Conservation (phyloP, 2,329 filamentous ascomycete genomes). For the Fusarium humuli region DNA sequence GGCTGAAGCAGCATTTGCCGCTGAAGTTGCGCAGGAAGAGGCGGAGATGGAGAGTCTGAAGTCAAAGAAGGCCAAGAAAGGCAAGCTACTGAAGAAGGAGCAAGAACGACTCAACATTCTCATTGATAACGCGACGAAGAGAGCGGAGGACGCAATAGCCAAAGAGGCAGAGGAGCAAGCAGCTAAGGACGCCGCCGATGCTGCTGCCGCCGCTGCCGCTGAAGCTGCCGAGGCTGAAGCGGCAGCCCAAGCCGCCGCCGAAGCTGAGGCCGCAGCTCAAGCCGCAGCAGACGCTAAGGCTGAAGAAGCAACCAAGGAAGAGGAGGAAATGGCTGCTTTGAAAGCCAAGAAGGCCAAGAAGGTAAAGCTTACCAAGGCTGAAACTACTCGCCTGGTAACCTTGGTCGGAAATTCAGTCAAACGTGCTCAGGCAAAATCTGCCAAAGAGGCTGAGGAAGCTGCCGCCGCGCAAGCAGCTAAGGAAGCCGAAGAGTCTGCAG, state of each 20-base stretch:
- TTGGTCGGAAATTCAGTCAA: constrained; percentile 39
- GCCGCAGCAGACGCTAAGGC: constrained; percentile 31
- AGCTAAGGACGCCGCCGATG: constrained; percentile 27
- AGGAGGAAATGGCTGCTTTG: constrained; percentile 39
- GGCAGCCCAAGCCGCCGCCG: constrained; percentile 26
- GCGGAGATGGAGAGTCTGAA: constrained; percentile 38
- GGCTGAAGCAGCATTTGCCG: constrained; percentile 28
- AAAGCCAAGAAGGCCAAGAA: constrained; percentile 52
- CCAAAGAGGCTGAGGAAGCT: constrained; percentile 36
- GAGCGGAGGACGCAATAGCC: constrained; percentile 27
- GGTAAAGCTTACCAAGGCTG: constrained; percentile 41
- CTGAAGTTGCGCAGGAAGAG: constrained; percentile 42
- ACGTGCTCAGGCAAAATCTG: constrained; percentile 40
- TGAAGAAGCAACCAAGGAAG: constrained; percentile 41
- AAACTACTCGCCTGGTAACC: constrained; percentile 38
- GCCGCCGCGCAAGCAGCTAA: constrained; percentile 30
- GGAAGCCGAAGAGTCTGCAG: constrained; percentile 45
- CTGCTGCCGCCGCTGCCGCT: constrained; percentile 15
- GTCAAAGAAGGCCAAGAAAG: constrained; percentile 51
- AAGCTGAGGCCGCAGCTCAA: constrained; percentile 24
- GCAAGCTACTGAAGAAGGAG: constrained; percentile 41
- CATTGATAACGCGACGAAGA: constrained; percentile 25
- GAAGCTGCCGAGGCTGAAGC: constrained; percentile 38
- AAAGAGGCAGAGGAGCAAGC: constrained; percentile 37
- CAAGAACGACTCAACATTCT: constrained; percentile 40